These are phyloP conservation scores for Tephrocybe rancida DNA, from an alignment of 768 basidiomycete genomes.

Conservation along the genomic window DNA sequence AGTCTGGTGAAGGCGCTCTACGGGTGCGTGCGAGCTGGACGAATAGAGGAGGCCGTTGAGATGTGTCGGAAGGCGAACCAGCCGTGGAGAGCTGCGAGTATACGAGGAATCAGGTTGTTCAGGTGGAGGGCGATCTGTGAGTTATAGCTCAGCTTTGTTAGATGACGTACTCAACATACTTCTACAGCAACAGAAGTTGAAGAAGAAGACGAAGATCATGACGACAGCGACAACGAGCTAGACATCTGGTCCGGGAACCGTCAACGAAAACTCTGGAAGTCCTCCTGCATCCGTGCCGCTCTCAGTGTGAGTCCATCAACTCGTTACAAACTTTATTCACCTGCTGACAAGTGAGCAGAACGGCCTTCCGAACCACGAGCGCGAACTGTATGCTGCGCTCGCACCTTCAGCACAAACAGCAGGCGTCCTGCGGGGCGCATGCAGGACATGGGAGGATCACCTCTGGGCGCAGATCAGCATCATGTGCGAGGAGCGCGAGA, in stretches of 20 bases:
- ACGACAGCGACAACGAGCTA: constrained; percentile 46
- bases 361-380: constrained; percentile 68
- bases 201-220: constrained; percentile 49
- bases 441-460: constrained; percentile 93
- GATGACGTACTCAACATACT: background rate
- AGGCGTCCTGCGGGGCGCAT: constrained; percentile 67
- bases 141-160: constrained; percentile 18
- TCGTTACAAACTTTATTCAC: constrained; percentile 2
- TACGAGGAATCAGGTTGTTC: constrained; percentile 82
- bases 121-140: constrained; percentile 73
- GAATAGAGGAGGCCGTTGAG: constrained; percentile 81
- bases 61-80: constrained; percentile 82
- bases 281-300: constrained; percentile 78
- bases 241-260: constrained; percentile 76
- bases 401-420: constrained; percentile 72
- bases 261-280: constrained; percentile 84
- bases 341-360: constrained; percentile 30
- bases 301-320: constrained; percentile 76
- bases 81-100: constrained; percentile 90
- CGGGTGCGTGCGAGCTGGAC: constrained; percentile 82
- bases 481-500: constrained; percentile 80
- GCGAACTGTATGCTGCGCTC: constrained; percentile 87
- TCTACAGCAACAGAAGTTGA: constrained; percentile 34
- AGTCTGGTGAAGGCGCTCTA: constrained; percentile 77
- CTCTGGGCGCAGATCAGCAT: constrained; percentile 89